A percentile compares a stretch with the other conserved stretches of the same genome.
Evolutionary conservation across 805 yeast species (phyloP).

Genomic region (Metschnikowia similis): DNA sequence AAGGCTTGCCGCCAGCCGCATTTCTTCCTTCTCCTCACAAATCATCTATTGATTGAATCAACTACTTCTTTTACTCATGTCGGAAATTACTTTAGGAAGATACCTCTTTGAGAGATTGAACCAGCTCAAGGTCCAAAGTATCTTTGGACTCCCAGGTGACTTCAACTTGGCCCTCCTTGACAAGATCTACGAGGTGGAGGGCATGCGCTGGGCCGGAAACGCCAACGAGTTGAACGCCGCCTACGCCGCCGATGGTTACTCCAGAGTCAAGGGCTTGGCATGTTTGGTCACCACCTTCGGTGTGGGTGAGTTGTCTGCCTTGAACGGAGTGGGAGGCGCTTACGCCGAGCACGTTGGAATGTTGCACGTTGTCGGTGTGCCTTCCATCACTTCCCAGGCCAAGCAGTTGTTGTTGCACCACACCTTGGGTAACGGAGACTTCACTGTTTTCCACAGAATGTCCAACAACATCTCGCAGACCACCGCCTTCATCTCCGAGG

Average conservation of each 20-base stretch:
- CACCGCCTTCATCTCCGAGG: conserved; percentile 59
- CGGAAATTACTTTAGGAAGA: conserved; percentile 63
- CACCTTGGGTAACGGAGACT: conserved; percentile 81
- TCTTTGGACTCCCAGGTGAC: conserved; percentile 82
- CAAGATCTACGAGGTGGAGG: conserved; percentile 68
- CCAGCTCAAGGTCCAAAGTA: conserved; percentile 66
- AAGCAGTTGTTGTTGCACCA: conserved; percentile 73
- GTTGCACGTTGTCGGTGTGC: conserved; percentile 82
- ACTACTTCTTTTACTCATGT: conserved; percentile 17
- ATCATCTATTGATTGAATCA: conserved; percentile 2
- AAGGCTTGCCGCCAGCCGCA: background rate
- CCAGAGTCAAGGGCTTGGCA: conserved; percentile 72
- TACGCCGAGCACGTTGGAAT: conserved; percentile 88
- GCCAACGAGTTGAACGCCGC: conserved; percentile 89
- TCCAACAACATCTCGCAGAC: conserved; percentile 67
- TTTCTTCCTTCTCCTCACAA: background rate
- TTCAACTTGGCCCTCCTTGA: conserved; percentile 71
- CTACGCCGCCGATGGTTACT: conserved; percentile 85
- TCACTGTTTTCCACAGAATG: conserved; percentile 76
- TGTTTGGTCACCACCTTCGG: conserved; percentile 83
- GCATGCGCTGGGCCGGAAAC: conserved; percentile 85
- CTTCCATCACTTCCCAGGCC: conserved; percentile 69
- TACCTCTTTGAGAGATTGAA: conserved; percentile 74
- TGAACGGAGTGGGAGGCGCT: conserved; percentile 84
- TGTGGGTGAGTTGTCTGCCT: conserved; percentile 82